Conservation (phyloP, 1,284 basidiomycete genomes). For the Amylostereum areolatum region DNA sequence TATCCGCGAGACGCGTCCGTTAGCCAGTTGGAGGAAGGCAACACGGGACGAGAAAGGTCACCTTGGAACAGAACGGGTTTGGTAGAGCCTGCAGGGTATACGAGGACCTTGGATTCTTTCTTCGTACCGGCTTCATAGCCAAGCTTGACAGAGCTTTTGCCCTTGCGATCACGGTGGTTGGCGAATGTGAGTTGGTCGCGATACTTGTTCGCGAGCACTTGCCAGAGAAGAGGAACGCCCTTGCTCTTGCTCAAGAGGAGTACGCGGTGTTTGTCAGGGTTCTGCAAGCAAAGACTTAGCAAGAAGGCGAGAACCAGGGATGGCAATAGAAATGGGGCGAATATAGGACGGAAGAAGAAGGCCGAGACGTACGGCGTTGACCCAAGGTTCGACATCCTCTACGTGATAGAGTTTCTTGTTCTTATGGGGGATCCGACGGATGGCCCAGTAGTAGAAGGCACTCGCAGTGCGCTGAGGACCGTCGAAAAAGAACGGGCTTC, state of each 20-base stretch:
- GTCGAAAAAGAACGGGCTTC: slow-evolving; percentile 70
- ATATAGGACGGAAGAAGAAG: background rate
- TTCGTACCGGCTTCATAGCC: slow-evolving; percentile 48
- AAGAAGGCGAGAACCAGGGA: background rate
- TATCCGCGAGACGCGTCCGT: background rate
- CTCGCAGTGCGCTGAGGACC: slow-evolving; percentile 67
- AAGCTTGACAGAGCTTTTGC: slow-evolving; percentile 47
- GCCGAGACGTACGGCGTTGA: slow-evolving; percentile 42
- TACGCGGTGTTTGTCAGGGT: slow-evolving; percentile 52
- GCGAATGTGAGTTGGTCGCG: slow-evolving; percentile 61
- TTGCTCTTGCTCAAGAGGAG: slow-evolving; percentile 74
- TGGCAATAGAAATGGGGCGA: background rate
- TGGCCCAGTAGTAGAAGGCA: slow-evolving; percentile 74
- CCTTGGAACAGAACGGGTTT: slow-evolving; percentile 57
- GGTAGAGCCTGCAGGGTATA: slow-evolving; percentile 55
- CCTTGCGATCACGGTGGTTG: slow-evolving; percentile 63
- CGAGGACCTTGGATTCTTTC: slow-evolving; percentile 57
- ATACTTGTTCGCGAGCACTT: slow-evolving; percentile 76
- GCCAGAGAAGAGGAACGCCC: slow-evolving; percentile 81
- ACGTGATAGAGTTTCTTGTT: slow-evolving; percentile 60
- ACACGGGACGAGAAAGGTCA: slow-evolving; percentile 19
- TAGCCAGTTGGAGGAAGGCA: background rate
- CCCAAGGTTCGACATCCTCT: slow-evolving; percentile 57
- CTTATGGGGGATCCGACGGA: slow-evolving; percentile 64
- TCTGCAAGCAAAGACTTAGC: slow-evolving; percentile 27